Evolutionary conservation across 1,284 basidiomycete species (phyloP).

Genomic region (Ustilago sp.): DNA sequence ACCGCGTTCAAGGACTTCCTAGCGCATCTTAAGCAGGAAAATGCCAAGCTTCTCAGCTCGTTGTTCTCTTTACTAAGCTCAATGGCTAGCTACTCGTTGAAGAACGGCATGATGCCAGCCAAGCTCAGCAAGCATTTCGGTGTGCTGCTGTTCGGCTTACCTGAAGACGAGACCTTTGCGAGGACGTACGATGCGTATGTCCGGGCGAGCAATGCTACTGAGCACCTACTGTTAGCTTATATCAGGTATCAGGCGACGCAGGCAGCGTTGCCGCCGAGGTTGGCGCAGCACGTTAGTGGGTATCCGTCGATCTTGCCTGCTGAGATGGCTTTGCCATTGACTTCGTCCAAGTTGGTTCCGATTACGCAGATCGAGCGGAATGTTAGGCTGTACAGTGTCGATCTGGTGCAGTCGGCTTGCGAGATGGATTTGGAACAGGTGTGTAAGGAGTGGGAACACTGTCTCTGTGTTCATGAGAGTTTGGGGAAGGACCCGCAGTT

Average conservation of each 20-base stretch:
- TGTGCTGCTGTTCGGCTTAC: conserved; percentile 64
- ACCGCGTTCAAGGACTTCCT: conserved; percentile 52
- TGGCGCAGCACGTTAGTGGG: conserved; percentile 58
- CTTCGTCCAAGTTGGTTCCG: conserved; percentile 56
- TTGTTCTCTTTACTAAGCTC: conserved; percentile 66
- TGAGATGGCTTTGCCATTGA: conserved; percentile 46
- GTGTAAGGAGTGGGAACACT: conserved; percentile 60
- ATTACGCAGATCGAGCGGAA: conserved; percentile 62
- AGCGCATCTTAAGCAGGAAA: conserved; percentile 36
- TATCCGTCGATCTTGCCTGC: conserved; percentile 61
- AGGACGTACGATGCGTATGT: conserved; percentile 65
- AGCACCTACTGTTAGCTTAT: conserved; percentile 66
- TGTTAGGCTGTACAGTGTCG: conserved; percentile 62
- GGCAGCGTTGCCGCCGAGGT: conserved; percentile 51
- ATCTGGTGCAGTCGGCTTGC: conserved; percentile 62
- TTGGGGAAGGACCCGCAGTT: conserved; percentile 62
- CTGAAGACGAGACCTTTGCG: conserved; percentile 67
- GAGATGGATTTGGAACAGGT: conserved; percentile 45
- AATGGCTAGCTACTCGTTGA: conserved; percentile 63
- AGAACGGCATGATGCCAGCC: conserved; percentile 68
- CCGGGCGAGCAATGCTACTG: conserved; percentile 64
- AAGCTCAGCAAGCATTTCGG: conserved; percentile 63
- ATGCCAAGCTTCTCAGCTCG: conserved; percentile 52
- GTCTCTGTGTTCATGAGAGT: conserved; percentile 25
- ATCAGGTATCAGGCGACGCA: conserved; percentile 59